phyloP scores from a whole-genome alignment of 2,329 filamentous ascomycete species.

The Xylariaceae sp. region DNA sequence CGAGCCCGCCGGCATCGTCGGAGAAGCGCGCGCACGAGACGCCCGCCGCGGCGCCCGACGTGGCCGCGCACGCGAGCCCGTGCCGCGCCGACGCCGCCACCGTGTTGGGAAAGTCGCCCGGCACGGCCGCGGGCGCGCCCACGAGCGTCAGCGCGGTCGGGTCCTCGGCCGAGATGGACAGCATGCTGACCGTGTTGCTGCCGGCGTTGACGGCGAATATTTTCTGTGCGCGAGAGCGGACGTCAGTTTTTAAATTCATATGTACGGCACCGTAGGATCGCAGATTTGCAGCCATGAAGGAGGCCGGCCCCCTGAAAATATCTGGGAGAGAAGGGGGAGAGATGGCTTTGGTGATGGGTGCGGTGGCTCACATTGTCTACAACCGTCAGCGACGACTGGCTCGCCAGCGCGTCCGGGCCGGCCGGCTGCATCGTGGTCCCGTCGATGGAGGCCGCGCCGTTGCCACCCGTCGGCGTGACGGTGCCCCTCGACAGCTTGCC shows the following conservation, averaged over 20 bases:
- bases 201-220: conserved; percentile 50
- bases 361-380: not conserved
- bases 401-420: not conserved
- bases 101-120: conserved; percentile 46
- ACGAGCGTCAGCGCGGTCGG: conserved; percentile 37
- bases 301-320: too few relatives aligned
- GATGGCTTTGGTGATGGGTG: not conserved
- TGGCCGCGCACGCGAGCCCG: conserved; percentile 20
- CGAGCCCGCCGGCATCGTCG: conserved; percentile 30
- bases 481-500: conserved; percentile 38
- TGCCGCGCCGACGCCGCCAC: conserved; percentile 35
- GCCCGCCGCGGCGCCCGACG: conserved; percentile 27
- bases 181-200: conserved; percentile 44
- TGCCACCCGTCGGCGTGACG: conserved; percentile 38
- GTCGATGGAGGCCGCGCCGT: conserved; percentile 34
- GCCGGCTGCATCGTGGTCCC: conserved; percentile 14
- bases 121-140: conserved; percentile 33
- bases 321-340: not conserved
- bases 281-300: too few relatives aligned
- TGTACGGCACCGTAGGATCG: too few relatives aligned
- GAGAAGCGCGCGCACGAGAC: conserved; percentile 18
- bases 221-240: conserved; percentile 24
- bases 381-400: not conserved
- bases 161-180: conserved; percentile 33
- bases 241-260: conserved; percentile 1